phyloP scores from a whole-genome alignment of 169 alveolate species.

The Eimeria necatrix region DNA sequence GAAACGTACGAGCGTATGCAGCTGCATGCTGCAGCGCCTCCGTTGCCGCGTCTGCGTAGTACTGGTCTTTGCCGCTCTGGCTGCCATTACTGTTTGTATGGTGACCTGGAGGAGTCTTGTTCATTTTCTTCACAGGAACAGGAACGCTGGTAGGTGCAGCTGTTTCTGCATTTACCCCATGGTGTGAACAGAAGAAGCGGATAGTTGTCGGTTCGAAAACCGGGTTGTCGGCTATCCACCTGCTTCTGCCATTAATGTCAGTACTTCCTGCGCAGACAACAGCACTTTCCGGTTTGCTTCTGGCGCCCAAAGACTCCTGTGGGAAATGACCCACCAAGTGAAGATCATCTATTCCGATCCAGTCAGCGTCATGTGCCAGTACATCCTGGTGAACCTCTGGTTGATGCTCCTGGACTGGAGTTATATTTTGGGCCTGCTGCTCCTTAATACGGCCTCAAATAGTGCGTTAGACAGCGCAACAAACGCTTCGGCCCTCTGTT shows the following conservation, averaged over 20 bases:
- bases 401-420: conserved; percentile 1
- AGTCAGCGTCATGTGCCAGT: not conserved
- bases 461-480: conserved; percentile 44
- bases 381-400: conserved; percentile 10
- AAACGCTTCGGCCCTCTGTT: conserved; percentile 6
- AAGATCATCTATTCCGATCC: not conserved
- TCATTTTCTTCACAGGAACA: not conserved
- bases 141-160: conserved; percentile 3
- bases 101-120: conserved; percentile 2
- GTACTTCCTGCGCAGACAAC: conserved; percentile 21
- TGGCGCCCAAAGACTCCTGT: not conserved
- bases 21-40: conserved; percentile 67
- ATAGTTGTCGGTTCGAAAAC: conserved; percentile 22
- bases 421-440: conserved; percentile 51
- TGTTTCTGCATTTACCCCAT: conserved; percentile 6
- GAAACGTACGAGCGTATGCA: conserved; percentile 48
- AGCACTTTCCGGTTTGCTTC: not conserved
- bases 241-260: conserved; percentile 27
- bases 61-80: conserved; percentile 27
- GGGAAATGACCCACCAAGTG: not conserved
- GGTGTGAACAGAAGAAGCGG: conserved; percentile 43
- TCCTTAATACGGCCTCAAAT: conserved; percentile 18
- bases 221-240: conserved; percentile 35
- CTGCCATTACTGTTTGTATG: not conserved
- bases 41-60: conserved; percentile 58